These are phyloP conservation scores for Coix lacrymajobi DNA, from an alignment of 176 grass and related monocot species.

Conservation along the genomic window DNA sequence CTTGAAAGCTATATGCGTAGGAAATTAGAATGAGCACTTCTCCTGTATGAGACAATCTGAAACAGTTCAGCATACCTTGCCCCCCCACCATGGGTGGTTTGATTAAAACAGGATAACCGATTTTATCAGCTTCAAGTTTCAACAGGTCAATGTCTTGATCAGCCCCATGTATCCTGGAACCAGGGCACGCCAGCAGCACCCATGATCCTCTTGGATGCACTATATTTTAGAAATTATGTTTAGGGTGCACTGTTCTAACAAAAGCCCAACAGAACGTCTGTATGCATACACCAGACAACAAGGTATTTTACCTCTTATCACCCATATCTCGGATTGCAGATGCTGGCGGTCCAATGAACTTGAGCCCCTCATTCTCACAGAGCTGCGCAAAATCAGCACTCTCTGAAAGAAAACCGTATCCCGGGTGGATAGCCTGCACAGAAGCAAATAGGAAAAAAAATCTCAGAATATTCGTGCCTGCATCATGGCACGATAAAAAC, in stretches of 20 bases:
- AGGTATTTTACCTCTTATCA: constrained; percentile 69
- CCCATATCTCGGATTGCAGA: constrained; percentile 95
- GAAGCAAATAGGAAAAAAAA: not conserved
- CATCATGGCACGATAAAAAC: not conserved
- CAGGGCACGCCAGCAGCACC: constrained; percentile 81
- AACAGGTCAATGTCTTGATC: constrained; percentile 81
- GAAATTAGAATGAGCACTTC: not conserved
- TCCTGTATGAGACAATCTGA: not conserved
- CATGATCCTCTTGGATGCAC: constrained; percentile 98
- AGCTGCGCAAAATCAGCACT: constrained; percentile 89
- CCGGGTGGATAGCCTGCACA: constrained; percentile 77
- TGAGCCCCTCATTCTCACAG: constrained; percentile 72
- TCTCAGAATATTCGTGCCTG: not conserved
- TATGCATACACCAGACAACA: not conserved
- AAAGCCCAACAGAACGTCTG: not conserved
- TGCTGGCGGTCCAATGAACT: constrained; percentile 80
- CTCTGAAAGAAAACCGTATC: constrained; percentile 95
- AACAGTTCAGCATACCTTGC: constrained; percentile 52
- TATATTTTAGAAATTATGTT: constrained; percentile 26
- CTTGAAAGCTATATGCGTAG: not conserved
- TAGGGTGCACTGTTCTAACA: not conserved
- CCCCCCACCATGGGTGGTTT: constrained; percentile 96
- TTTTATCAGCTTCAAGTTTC: constrained; percentile 81
- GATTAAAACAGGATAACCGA: constrained; percentile 91
- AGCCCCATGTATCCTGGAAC: constrained; percentile 83